Conservation (phyloP, 108 stramenopile genomes). For the Discostella pseudostelligera region DNA sequence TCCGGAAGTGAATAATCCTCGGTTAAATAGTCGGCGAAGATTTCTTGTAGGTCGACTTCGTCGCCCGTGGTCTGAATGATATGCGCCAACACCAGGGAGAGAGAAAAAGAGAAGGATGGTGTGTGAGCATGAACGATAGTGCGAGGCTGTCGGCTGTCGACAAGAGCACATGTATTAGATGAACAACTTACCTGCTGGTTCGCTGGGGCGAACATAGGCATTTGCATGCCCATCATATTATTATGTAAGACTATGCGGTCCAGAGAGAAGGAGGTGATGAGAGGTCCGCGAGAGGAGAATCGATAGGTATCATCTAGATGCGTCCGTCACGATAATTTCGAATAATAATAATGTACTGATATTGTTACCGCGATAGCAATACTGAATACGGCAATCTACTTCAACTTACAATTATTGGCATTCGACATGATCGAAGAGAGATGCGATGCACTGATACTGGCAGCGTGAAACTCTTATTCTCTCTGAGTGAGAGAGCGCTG, state of each 20-base stretch:
- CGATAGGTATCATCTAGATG: too few species aligned
- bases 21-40: conserved; percentile 53
- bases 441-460: background rate
- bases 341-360: too few species aligned
- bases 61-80: conserved; percentile 14
- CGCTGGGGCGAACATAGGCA: conserved; percentile 30
- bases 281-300: background rate
- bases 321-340: too few species aligned
- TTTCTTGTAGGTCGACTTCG: conserved; percentile 42
- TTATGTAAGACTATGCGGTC: background rate
- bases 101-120: background rate
- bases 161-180: too few species aligned
- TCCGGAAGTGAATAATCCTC: conserved; percentile 28
- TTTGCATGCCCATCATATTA: conserved; percentile 37
- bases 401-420: conserved; percentile 24
- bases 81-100: too few species aligned
- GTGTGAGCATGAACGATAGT: background rate
- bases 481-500: background rate
- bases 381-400: background rate
- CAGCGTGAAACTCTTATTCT: too few species aligned
- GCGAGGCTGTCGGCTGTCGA: too few species aligned
- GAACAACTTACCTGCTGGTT: conserved; percentile 34
- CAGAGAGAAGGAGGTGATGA: background rate
- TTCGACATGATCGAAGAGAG: conserved; percentile 15
- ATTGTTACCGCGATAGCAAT: too few species aligned